These are phyloP conservation scores for Theobroma cacao DNA, from an alignment of 345 rosid species.

Conservation along the genomic window DNA sequence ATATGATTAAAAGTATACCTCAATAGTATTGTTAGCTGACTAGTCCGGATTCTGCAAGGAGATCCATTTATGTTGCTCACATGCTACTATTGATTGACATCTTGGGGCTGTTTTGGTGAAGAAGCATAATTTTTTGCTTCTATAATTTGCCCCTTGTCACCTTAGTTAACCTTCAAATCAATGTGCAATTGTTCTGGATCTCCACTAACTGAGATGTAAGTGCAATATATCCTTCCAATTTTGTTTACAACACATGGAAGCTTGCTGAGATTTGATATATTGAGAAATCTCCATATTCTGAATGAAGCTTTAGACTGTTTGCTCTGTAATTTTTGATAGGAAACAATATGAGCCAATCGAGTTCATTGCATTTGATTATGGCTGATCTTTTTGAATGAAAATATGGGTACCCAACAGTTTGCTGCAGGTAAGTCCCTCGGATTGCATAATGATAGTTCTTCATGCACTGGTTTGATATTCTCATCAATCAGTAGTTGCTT, in stretches of 20 bases:
- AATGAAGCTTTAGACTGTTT: not conserved
- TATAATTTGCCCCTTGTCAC: not conserved
- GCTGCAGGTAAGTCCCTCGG: not conserved
- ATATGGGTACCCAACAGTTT: too few relatives aligned
- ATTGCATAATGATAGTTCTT: too few relatives aligned
- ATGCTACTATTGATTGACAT: slow-evolving; percentile 6
- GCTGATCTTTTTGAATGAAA: not conserved
- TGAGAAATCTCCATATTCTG: not conserved
- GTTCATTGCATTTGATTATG: not conserved
- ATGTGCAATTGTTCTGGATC: not conserved
- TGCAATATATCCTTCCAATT: not conserved
- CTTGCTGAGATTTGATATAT: not conserved
- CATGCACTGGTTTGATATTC: too few relatives aligned
- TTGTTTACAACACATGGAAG: not conserved
- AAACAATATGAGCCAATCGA: too few relatives aligned
- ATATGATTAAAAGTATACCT: not conserved
- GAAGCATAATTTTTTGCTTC: slow-evolving; percentile 7
- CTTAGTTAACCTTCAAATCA: not conserved
- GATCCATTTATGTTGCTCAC: slow-evolving; percentile 4
- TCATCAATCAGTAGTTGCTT: too few relatives aligned
- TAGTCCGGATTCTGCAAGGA: slow-evolving; percentile 3
- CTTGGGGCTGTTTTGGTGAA: not conserved
- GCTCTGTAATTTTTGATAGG: not conserved
- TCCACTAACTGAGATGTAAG: not conserved
- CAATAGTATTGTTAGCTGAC: not conserved